Evolutionary conservation across 2,329 filamentous ascomycete species (phyloP).

Genomic region (Zasmidium angulare): DNA sequence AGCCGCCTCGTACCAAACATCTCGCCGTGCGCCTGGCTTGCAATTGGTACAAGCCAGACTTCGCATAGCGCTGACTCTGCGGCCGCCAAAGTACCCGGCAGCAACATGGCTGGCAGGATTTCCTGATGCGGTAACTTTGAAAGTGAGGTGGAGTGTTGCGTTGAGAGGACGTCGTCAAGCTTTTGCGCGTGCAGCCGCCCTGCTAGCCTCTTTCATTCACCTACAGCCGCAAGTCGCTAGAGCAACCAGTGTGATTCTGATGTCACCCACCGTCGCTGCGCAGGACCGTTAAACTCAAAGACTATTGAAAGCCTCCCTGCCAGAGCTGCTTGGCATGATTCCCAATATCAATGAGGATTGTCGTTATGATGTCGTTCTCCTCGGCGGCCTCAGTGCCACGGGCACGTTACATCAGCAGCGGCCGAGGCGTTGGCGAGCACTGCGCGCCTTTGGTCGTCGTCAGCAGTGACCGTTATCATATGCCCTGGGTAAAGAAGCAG

Average conservation of each 20-base stretch:
- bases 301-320: neutral
- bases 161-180: neutral
- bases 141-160: neutral
- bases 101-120: neutral
- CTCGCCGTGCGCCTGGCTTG: no score
- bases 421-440: neutral
- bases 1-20: neutral
- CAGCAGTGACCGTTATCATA: neutral
- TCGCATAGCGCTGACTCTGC: neutral
- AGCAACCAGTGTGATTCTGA: neutral
- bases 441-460: neutral
- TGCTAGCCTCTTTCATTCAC: neutral
- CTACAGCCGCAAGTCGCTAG: neutral
- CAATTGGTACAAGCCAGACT: neutral
- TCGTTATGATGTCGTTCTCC: neutral
- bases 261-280: neutral
- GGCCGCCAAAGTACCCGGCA: neutral
- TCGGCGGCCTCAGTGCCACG: neutral
- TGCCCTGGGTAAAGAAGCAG: neutral
- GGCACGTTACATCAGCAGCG: neutral
- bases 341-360: neutral
- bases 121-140: neutral
- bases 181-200: neutral
- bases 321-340: neutral
- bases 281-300: neutral